Base-by-base conservation (phyloP, 257 asterid species). In the Henckelia pumila region DNA sequence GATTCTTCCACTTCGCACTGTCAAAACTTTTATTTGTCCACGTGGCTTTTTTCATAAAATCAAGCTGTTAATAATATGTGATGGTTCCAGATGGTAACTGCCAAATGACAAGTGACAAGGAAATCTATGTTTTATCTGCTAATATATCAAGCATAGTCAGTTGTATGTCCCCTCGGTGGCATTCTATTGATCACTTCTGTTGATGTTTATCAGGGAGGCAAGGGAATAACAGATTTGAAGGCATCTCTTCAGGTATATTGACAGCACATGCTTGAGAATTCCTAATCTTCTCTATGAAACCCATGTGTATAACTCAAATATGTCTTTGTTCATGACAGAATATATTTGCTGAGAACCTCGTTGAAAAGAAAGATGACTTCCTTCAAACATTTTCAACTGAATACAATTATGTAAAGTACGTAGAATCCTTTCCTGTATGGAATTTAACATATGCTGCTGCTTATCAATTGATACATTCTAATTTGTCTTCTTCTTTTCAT, bases 151-250 rank as follows among this genome's bases (percentile, higher is more conserved):
- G 50, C 19, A n/a, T 64, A 74, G 59, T 56, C 52, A 28, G 61
- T 67, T 55, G 71, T 57, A n/a, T 24, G 61, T 71, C 65, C 61
- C 52, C 29, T 63, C n/a, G 30, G 30, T 76, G 67, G 22, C 58
- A 25, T 29, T 69, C 20, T 70, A 61, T 40, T 82, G 70, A 80
- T 65, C 60, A 44, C 49, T 77, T 49, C 25, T 37, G 74, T 64
- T 69, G 40, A 66, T 63, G 64, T 57, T 76, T 79, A 33, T 57
- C 69, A 89, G 99, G 96, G 95, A 59, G 99, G 97, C 81, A 88
- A 83, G 75, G 99, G 99, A 56, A 77, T 88, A 78, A 94, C 99
- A 67, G 91, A 88, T 73, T 83, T 94, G 61, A 87, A 85, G 79
- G 77, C 91, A 68, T 80, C 88, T 68, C 90, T 94, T 76, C 80